Evolutionary conservation across 768 basidiomycete genomes (phyloP).

Genomic region (Mrakia gelida): DNA sequence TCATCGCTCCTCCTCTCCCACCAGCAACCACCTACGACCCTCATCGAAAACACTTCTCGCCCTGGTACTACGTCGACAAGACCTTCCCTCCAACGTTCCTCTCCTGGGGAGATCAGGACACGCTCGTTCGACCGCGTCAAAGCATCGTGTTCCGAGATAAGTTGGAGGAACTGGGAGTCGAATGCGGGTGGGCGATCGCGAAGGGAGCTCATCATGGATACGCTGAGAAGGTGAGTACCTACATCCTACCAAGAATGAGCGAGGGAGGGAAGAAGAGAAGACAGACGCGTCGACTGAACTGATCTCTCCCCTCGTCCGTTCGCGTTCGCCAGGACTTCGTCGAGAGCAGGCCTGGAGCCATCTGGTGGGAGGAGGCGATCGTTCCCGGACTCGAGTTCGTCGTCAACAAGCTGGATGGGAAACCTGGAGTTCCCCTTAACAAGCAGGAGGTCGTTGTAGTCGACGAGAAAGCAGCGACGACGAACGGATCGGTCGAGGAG

Average conservation of each 20-base stretch:
- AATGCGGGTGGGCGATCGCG: neutral
- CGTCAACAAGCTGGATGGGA: slow-evolving; percentile 9
- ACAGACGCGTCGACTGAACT: neutral
- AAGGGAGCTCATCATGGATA: slow-evolving; percentile 5
- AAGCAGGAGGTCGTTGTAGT: neutral
- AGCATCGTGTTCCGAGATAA: neutral
- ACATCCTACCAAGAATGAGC: neutral
- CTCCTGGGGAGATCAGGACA: slow-evolving; percentile 18
- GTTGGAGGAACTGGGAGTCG: slow-evolving; percentile 16
- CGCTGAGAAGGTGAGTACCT: slow-evolving; percentile 14
- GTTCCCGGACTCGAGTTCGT: slow-evolving; percentile 8
- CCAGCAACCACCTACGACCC: neutral
- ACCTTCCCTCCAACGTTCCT: slow-evolving; percentile 19
- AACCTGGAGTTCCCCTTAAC: neutral
- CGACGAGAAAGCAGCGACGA: neutral
- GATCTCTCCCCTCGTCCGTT: neutral
- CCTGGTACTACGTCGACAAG: slow-evolving; percentile 9
- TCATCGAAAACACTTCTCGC: neutral
- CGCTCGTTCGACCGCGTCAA: neutral
- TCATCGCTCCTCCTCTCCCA: slow-evolving; percentile 13
- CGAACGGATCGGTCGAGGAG: neutral
- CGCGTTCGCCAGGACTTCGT: slow-evolving; percentile 11
- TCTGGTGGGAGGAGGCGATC: slow-evolving; percentile 13
- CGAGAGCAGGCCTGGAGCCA: slow-evolving; percentile 17
- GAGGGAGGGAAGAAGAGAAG: no score